A percentile compares a stretch with the other conserved stretches of the same genome.
Evolutionary conservation across 1,284 basidiomycete species (phyloP).

Genomic region (Cryptococcus floricola): DNA sequence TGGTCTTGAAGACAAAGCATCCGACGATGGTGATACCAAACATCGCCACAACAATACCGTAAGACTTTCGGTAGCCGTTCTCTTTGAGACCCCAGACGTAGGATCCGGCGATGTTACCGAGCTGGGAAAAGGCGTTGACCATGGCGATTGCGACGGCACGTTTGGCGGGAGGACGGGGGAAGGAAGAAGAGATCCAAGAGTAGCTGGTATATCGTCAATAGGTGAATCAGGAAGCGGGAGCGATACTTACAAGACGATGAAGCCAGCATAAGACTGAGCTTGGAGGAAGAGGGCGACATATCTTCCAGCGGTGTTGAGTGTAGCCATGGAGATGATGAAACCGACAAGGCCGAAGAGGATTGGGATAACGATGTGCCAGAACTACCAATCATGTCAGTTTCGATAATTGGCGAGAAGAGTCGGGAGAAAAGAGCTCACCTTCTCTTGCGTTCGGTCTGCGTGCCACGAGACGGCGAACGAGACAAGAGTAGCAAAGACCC

Average conservation of each 20-base stretch:
- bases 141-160: conserved; percentile 36
- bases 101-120: conserved; percentile 57
- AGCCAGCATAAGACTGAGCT: conserved; percentile 40
- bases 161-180: conserved; percentile 45
- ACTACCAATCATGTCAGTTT: conserved; percentile 31
- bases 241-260: conserved; percentile 29
- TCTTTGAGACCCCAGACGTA: conserved; percentile 52
- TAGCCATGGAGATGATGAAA: conserved; percentile 42
- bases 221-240: background rate
- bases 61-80: conserved; percentile 38
- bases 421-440: conserved; percentile 51
- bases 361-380: conserved; percentile 59
- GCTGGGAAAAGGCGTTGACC: conserved; percentile 49
- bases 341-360: conserved; percentile 37
- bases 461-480: conserved; percentile 61
- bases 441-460: conserved; percentile 57
- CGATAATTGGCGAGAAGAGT: background rate
- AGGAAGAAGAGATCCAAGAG: conserved; percentile 41
- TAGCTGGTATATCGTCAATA: conserved; percentile 10
- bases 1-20: conserved; percentile 28
- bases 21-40: conserved; percentile 34
- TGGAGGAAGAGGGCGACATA: conserved; percentile 48
- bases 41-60: conserved; percentile 38
- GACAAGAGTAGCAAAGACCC: conserved; percentile 62
- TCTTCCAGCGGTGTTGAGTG: conserved; percentile 38